These are phyloP conservation scores for Peronospora belbahrii DNA, from an alignment of 352 stramenopile species.

Conservation along the genomic window DNA sequence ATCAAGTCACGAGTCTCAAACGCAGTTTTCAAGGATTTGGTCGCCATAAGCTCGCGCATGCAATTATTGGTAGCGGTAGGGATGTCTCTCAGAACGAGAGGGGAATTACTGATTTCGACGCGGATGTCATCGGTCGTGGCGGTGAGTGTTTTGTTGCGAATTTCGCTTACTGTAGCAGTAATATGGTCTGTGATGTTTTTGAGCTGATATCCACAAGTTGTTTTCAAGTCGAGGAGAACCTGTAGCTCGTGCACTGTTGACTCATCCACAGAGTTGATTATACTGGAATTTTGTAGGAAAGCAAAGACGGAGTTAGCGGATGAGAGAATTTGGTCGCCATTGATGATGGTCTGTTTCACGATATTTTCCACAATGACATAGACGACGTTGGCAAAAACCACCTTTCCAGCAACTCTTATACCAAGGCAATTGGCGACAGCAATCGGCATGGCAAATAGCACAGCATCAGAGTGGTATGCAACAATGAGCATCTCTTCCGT, in stretches of 20 bases:
- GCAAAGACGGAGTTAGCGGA: constrained; percentile 14
- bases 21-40: constrained; percentile 13
- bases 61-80: constrained; percentile 27
- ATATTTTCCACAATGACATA: constrained; percentile 19
- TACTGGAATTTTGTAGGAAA: constrained; percentile 12
- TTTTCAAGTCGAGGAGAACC: constrained; percentile 24
- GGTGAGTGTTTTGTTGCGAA: constrained; percentile 11
- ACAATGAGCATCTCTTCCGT: constrained; percentile 21
- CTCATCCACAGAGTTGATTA: constrained; percentile 9
- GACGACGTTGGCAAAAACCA: constrained; percentile 8
- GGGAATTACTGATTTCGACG: constrained; percentile 17
- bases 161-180: constrained; percentile 8
- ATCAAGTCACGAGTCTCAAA: constrained; percentile 27
- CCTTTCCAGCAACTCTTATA: constrained; percentile 4
- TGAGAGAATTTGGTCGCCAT: constrained; percentile 24
- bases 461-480: constrained; percentile 25
- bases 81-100: constrained; percentile 20
- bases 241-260: constrained; percentile 19
- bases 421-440: constrained; percentile 24
- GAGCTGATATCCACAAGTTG: constrained; percentile 24
- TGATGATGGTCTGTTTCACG: constrained; percentile 18
- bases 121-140: constrained; percentile 20
- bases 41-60: constrained; percentile 17
- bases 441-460: constrained; percentile 19
- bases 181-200: constrained; percentile 28